Evolutionary conservation across 1,284 basidiomycete species (phyloP), one percentile per base, ranked within the genome.

Genomic region (Leccinum variabile): DNA sequence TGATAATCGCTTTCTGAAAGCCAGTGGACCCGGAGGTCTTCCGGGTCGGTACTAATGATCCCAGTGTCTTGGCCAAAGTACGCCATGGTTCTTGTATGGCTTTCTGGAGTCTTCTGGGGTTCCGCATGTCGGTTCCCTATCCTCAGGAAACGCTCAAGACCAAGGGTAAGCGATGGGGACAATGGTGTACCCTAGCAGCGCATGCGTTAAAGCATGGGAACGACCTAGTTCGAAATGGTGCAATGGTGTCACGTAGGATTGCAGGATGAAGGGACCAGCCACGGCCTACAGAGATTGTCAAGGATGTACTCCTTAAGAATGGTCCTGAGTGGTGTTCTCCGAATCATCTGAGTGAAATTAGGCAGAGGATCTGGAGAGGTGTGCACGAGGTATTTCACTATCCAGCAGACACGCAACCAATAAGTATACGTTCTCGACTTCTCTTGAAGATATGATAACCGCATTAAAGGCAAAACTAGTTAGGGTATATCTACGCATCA

Each of bases 71-170:
- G 5, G 8, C 32, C 63, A 88, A 82, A 1, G 75, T 65, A n/a
- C 46, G 62, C 55, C 68, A 75, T 9, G 87, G 73, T 54, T 84
- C 83, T 53, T 72, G 69, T 44, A 88, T 82, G 1, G 84, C 86
- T 14, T 73, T 67, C 60, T 76, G 65, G 86, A 87, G 64, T 88
- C 86, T 25, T 78, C 69, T 0, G 78, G 73, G 9, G 82, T 76
- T 14, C 86, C 86, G 65, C 80, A 82, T 22, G 57, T 60, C 1
- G 70, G 44, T 46, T 46, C 64, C 41, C 73, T 60, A 11, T 53
- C 58, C 3, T 61, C 60, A 13, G 18, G 44, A 46, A 5, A 22
- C 3, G 18, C 32, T 56, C 54, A 66, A 39, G 32, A 49, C 33
- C 44, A 46, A 57, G 59, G n/a, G 33, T 56, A 1, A 67, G 25